A percentile compares a stretch with the other conserved stretches of the same genome.
Evolutionary conservation across 2,329 filamentous ascomycete genomes (phyloP).

Genomic region (Colletotrichum caudatum): DNA sequence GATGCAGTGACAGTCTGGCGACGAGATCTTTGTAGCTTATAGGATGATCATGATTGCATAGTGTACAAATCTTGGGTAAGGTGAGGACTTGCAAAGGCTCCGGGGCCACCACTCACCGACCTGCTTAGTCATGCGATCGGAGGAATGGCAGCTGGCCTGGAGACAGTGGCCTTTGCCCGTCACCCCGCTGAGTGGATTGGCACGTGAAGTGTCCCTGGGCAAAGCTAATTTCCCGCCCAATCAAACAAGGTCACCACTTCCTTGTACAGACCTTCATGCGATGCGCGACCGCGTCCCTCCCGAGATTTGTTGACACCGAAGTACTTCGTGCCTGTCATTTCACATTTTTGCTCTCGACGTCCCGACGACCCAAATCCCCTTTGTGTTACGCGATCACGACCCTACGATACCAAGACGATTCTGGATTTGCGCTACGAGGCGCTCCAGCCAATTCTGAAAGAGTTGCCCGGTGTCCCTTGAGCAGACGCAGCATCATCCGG

Average conservation of each 20-base stretch:
- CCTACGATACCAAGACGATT: conserved; percentile 33
- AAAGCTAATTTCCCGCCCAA: conserved; percentile 42
- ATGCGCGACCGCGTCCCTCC: conserved; percentile 42
- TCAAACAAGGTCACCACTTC: conserved; percentile 30
- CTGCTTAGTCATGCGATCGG: conserved; percentile 31
- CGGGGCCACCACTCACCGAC: background rate
- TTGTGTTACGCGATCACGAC: conserved; percentile 40
- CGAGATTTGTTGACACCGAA: conserved; percentile 42
- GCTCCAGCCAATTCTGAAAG: conserved; percentile 1
- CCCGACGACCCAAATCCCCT: conserved; percentile 26
- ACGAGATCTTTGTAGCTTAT: background rate
- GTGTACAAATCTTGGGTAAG: background rate
- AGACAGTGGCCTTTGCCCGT: background rate
- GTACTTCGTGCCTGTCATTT: conserved; percentile 35
- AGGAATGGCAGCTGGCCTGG: background rate
- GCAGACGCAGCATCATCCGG: conserved; percentile 12
- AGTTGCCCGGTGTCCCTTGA: conserved; percentile 1
- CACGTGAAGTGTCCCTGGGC: conserved; percentile 41
- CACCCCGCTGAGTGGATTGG: conserved; percentile 36
- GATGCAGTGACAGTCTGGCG: background rate
- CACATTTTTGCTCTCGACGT: conserved; percentile 36
- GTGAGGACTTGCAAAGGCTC: conserved; percentile 15
- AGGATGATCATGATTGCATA: background rate
- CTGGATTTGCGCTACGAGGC: conserved; percentile 16
- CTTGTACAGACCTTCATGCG: conserved; percentile 40